These are phyloP conservation scores for Raphanus sativus DNA, from an alignment of 345 rosid species.

Conservation along the genomic window DNA sequence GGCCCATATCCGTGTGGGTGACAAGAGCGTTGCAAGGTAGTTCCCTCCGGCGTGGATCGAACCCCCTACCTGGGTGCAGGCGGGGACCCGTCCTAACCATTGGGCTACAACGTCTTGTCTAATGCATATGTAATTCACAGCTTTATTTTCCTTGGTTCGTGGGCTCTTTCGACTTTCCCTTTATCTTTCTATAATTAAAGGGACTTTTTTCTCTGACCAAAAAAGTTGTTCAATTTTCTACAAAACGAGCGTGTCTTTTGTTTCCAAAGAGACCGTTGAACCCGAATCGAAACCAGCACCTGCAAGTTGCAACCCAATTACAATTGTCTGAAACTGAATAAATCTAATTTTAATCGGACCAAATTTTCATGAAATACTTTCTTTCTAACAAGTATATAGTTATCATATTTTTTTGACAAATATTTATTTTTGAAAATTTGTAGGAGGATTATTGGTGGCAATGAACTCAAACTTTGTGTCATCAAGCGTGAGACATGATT, in stretches of 20 bases:
- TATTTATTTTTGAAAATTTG: not conserved
- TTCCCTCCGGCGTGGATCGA: no score
- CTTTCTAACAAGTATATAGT: not conserved
- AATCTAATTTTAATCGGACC: slow-evolving; percentile 1
- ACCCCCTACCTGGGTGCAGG: no score
- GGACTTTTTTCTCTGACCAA: slow-evolving; percentile 28
- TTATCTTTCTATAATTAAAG: slow-evolving; percentile 22
- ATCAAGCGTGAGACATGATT: not conserved
- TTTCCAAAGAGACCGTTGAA: not conserved
- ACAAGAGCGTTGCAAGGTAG: no score
- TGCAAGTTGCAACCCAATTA: slow-evolving; percentile 11
- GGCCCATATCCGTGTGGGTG: no score
- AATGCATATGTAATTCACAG: slow-evolving; percentile 21
- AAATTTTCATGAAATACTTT: not conserved
- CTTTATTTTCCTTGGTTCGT: slow-evolving; percentile 28
- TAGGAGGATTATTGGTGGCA: not conserved
- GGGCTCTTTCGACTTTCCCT: slow-evolving; percentile 35
- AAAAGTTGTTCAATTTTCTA: slow-evolving; percentile 27
- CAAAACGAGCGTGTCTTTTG: slow-evolving; percentile 6
- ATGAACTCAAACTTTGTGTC: not conserved
- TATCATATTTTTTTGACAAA: no score
- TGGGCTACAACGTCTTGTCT: no score
- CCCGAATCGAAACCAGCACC: not conserved
- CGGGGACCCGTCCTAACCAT: no score
- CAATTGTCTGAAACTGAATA: not conserved